Evolutionary conservation across 768 basidiomycete species (phyloP).

Genomic region (Kwoniella bestiolae): DNA sequence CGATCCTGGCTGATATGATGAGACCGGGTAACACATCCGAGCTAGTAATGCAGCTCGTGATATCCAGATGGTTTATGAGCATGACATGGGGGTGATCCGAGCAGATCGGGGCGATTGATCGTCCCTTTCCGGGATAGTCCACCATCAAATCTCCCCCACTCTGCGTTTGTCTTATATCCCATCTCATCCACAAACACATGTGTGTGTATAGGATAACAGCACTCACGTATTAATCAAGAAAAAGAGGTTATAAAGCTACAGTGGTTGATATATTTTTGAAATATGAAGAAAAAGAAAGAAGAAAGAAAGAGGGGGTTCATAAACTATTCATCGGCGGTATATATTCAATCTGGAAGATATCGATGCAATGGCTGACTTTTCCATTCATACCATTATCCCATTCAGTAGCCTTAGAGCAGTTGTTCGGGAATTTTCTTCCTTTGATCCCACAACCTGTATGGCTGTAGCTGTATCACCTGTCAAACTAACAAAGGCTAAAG

Average conservation of each 20-base stretch:
- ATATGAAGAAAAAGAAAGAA: neutral
- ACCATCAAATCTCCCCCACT: neutral
- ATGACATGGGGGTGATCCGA: conserved; percentile 3
- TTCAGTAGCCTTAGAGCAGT: neutral
- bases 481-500: conserved; percentile 1
- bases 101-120: neutral
- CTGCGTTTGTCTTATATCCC: neutral
- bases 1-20: neutral
- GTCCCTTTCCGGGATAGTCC: neutral
- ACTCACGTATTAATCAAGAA: conserved; percentile 4
- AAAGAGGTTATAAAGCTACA: conserved; percentile 7
- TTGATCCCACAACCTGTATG: neutral
- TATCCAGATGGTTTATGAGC: neutral
- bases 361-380: no score
- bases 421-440: neutral
- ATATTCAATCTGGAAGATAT: neutral
- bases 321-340: neutral
- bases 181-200: neutral
- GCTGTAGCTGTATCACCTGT: neutral
- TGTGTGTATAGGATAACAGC: neutral
- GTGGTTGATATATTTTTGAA: neutral
- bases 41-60: neutral
- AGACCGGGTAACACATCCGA: neutral
- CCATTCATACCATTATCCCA: neutral
- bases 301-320: neutral